These are phyloP conservation scores for Nicotiana rustica DNA, from an alignment of 305 asterid genomes.

Conservation along the genomic window DNA sequence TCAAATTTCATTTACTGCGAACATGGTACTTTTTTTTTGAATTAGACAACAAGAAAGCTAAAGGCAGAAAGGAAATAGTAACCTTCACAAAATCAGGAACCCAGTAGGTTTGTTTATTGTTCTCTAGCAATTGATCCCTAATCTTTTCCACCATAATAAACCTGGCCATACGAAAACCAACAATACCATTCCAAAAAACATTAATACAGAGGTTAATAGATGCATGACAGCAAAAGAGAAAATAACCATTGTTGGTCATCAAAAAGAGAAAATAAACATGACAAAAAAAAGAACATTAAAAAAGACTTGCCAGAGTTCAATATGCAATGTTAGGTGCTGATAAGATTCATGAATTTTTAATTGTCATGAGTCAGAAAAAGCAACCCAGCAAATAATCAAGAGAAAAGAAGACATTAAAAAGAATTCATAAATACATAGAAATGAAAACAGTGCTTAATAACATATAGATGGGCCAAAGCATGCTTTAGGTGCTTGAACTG, in stretches of 20 bases:
- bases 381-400: slow-evolving; percentile 7
- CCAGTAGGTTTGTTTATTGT: slow-evolving; percentile 89
- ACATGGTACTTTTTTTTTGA: background rate
- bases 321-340: slow-evolving; percentile 17
- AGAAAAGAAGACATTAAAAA: background rate
- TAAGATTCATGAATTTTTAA: background rate
- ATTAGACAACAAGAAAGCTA: background rate
- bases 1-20: background rate
- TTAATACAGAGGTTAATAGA: slow-evolving; percentile 9
- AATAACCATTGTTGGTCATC: background rate
- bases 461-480: slow-evolving; percentile 23
- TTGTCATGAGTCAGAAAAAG: slow-evolving; percentile 15
- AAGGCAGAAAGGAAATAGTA: background rate
- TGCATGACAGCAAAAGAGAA: background rate
- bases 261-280: background rate
- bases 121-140: slow-evolving; percentile 87
- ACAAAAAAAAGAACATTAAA: background rate
- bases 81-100: slow-evolving; percentile 46
- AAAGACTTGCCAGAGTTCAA: background rate
- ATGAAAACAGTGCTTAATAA: background rate
- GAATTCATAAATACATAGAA: slow-evolving; percentile 2
- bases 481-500: background rate
- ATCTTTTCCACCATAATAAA: slow-evolving; percentile 95
- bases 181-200: background rate
- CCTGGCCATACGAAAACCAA: slow-evolving; percentile 38